These are phyloP conservation scores for Mycena chlorophos DNA, from an alignment of 768 basidiomycete species.

Conservation along the genomic window DNA sequence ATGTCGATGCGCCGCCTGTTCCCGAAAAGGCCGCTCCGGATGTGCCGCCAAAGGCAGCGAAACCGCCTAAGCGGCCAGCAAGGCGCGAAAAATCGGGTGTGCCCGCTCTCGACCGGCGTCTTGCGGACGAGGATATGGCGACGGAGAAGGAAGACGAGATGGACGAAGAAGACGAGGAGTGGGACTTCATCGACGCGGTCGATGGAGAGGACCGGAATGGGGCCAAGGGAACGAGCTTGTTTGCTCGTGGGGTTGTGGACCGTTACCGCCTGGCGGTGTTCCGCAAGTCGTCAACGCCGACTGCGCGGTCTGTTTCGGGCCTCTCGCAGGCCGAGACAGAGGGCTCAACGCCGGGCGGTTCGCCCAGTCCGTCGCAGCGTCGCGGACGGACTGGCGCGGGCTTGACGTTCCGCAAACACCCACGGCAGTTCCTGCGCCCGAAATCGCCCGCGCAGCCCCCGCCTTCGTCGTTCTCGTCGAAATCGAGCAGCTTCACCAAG, in stretches of 20 bases:
- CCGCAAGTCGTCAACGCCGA: constrained; percentile 74
- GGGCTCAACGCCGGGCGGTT: constrained; percentile 41
- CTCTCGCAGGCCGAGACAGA: constrained; percentile 55
- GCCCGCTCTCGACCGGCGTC: constrained; percentile 72
- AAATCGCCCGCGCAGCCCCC: constrained; percentile 61
- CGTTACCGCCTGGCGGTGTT: constrained; percentile 83
- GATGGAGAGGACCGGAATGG: constrained; percentile 86
- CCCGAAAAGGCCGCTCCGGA: constrained; percentile 29
- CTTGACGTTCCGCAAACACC: constrained; percentile 71
- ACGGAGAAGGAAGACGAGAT: constrained; percentile 45
- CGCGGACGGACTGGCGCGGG: constrained; percentile 65
- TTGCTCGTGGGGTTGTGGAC: constrained; percentile 90
- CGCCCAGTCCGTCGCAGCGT: constrained; percentile 53
- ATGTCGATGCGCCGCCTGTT: constrained; percentile 29
- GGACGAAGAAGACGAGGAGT: constrained; percentile 79
- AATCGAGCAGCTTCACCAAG: constrained; percentile 39
- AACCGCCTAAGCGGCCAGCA: constrained; percentile 29
- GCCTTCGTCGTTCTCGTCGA: constrained; percentile 42
- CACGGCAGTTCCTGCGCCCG: constrained; percentile 70
- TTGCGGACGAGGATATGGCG: constrained; percentile 59
- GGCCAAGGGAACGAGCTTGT: constrained; percentile 74
- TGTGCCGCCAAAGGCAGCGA: constrained; percentile 26
- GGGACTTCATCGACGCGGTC: constrained; percentile 85
- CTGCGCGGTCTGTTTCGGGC: constrained; percentile 55
- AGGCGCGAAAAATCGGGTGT: constrained; percentile 84